These are phyloP conservation scores for Curvularia sp. DNA, from an alignment of 2,329 filamentous ascomycete species.

Conservation along the genomic window DNA sequence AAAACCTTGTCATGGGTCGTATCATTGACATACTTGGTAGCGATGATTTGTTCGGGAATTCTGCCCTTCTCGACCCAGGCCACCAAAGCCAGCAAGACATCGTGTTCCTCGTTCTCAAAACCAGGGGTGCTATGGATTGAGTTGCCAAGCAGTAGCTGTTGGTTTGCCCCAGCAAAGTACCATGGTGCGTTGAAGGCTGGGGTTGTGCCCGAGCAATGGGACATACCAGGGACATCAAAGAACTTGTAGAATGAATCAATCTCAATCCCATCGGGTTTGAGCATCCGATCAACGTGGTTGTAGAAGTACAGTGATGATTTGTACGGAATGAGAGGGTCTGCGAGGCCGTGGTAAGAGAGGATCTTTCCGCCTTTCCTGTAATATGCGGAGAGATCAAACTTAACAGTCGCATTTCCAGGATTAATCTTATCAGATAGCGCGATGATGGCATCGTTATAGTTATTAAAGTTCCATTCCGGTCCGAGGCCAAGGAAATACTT, in stretches of 20 bases:
- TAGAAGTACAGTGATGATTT: constrained; percentile 62
- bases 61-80: no score
- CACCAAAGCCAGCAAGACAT: no score
- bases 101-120: no score
- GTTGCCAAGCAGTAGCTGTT: background rate
- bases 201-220: constrained; percentile 51
- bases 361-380: constrained; percentile 52
- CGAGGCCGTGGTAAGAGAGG: constrained; percentile 55
- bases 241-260: constrained; percentile 53
- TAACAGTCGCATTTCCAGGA: constrained; percentile 59
- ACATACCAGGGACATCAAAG: constrained; percentile 56
- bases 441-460: constrained; percentile 42
- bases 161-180: constrained; percentile 53
- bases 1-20: no score
- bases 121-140: no score
- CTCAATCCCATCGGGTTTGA: constrained; percentile 46
- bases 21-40: no score
- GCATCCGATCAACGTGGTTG: constrained; percentile 51
- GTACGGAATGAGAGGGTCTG: constrained; percentile 57
- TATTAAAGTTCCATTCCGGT: constrained; percentile 36
- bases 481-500: constrained; percentile 51
- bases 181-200: constrained; percentile 50
- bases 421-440: constrained; percentile 31
- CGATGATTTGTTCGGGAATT: no score
- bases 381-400: constrained; percentile 58